Conservation (phyloP, 2,329 filamentous ascomycete genomes). For the Dothideomycetidae sp. region DNA sequence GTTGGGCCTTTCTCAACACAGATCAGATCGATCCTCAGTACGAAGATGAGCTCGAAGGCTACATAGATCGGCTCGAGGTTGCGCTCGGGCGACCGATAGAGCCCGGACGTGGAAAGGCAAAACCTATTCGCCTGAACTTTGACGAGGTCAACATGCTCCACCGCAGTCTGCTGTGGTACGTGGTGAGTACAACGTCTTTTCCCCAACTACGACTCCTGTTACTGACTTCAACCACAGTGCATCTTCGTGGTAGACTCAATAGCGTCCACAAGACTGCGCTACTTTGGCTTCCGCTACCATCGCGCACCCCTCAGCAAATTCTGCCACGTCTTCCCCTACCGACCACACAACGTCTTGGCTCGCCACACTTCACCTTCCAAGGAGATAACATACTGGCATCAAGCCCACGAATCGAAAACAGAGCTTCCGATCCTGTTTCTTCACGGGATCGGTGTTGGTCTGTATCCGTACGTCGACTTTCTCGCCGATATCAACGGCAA, state of each 20-base stretch:
- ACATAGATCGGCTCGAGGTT: slow-evolving; percentile 39
- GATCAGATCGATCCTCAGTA: slow-evolving; percentile 30
- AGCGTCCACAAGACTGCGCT: not conserved
- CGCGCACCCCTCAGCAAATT: slow-evolving; percentile 20
- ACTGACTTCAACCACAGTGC: not conserved
- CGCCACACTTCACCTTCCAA: slow-evolving; percentile 34
- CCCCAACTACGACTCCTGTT: not conserved
- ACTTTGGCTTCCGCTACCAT: slow-evolving; percentile 16
- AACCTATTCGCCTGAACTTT: slow-evolving; percentile 49
- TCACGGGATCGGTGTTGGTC: slow-evolving; percentile 56
- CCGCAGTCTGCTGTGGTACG: slow-evolving; percentile 10
- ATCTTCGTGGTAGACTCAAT: slow-evolving; percentile 7
- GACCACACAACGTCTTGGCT: slow-evolving; percentile 37
- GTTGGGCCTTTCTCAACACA: slow-evolving; percentile 51
- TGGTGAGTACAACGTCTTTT: slow-evolving; percentile 4
- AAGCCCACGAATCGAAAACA: slow-evolving; percentile 45
- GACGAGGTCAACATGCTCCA: slow-evolving; percentile 27
- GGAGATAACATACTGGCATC: slow-evolving; percentile 50
- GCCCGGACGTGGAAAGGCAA: slow-evolving; percentile 42
- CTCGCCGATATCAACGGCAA: slow-evolving; percentile 28
- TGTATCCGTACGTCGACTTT: slow-evolving; percentile 48
- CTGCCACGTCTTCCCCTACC: slow-evolving; percentile 43
- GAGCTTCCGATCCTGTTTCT: slow-evolving; percentile 50
- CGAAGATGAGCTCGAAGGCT: slow-evolving; percentile 42
- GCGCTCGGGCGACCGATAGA: slow-evolving; percentile 38